Percentiles rank a stretch among this genome's conserved stretches.
Evolutionary conservation across 78 protist species (phyloP).

Genomic region (Parvularia atlantis): DNA sequence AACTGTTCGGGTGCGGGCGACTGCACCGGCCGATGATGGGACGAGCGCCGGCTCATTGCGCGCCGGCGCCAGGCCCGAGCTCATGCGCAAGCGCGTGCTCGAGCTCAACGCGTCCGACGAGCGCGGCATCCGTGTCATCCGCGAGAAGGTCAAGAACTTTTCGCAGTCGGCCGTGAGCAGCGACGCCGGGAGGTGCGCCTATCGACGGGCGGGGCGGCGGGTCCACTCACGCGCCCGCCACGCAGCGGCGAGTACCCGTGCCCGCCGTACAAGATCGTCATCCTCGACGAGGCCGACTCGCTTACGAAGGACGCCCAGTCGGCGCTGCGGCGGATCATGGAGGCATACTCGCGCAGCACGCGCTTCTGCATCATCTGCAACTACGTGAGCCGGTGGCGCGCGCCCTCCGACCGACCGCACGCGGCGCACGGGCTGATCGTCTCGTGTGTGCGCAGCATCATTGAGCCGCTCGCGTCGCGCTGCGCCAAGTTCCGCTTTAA

Average conservation of each 20-base stretch:
- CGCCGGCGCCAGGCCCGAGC: constrained; percentile 33
- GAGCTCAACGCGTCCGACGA: constrained; percentile 98
- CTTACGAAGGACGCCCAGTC: constrained; percentile 95
- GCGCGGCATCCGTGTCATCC: constrained; percentile 89
- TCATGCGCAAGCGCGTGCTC: constrained; percentile 59
- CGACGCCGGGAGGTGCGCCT: background rate
- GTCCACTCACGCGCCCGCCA: no score
- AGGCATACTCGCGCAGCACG: constrained; percentile 68
- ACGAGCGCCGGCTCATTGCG: no score
- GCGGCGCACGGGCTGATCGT: no score
- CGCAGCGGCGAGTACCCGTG: no score
- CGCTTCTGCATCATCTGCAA: constrained; percentile 88
- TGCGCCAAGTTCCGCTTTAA: constrained; percentile 96
- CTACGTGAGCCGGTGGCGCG: constrained; percentile 56
- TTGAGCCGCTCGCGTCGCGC: constrained; percentile 94
- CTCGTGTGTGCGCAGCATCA: constrained; percentile 46
- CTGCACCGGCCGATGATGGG: background rate
- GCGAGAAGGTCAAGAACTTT: constrained; percentile 80
- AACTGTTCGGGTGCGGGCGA: constrained; percentile 86
- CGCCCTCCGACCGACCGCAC: no score
- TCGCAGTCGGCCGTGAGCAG: constrained; percentile 48
- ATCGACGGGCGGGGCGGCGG: background rate
- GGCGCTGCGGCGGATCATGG: constrained; percentile 86
- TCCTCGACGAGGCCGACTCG: constrained; percentile 97
- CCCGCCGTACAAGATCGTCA: constrained; percentile 86